Evolutionary conservation across 2,329 filamentous ascomycete species (phyloP).

Genomic region (Plectosphaerella sp.): DNA sequence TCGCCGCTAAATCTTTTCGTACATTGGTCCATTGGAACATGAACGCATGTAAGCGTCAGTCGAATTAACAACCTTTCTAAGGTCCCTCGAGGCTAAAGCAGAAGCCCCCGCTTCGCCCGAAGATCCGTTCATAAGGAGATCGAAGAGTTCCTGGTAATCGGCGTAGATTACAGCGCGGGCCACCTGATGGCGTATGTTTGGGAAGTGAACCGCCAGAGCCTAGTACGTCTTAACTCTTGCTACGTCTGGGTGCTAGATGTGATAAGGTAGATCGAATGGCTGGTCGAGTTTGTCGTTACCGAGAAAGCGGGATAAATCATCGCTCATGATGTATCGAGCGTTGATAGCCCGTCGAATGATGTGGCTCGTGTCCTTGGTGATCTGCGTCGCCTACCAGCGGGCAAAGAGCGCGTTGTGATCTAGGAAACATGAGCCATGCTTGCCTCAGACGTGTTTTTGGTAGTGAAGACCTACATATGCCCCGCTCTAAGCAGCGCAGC

Average conservation of each 20-base stretch:
- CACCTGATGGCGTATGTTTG: background rate
- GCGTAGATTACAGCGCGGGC: background rate
- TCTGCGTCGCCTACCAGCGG: conserved; percentile 19
- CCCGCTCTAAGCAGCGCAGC: conserved; percentile 20
- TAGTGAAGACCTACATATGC: conserved; percentile 17
- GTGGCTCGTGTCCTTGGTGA: background rate
- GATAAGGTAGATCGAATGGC: background rate
- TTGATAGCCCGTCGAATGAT: conserved; percentile 12
- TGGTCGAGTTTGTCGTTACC: background rate
- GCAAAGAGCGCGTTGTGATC: conserved; percentile 31
- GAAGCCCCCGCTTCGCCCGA: background rate
- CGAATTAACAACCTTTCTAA: background rate
- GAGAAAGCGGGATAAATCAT: conserved; percentile 16
- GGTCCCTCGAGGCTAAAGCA: background rate
- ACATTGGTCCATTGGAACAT: background rate
- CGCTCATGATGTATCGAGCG: conserved; percentile 24
- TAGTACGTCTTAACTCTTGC: background rate
- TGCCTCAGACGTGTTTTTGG: background rate
- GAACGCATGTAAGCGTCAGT: background rate
- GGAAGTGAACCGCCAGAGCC: background rate
- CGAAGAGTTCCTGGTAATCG: background rate
- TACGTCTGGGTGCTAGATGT: conserved; percentile 1
- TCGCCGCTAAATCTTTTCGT: no score
- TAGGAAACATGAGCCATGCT: background rate
- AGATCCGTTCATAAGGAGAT: background rate